These are phyloP conservation scores for Phytophthora colocasiae DNA, from an alignment of 352 stramenopile species.

Conservation along the genomic window DNA sequence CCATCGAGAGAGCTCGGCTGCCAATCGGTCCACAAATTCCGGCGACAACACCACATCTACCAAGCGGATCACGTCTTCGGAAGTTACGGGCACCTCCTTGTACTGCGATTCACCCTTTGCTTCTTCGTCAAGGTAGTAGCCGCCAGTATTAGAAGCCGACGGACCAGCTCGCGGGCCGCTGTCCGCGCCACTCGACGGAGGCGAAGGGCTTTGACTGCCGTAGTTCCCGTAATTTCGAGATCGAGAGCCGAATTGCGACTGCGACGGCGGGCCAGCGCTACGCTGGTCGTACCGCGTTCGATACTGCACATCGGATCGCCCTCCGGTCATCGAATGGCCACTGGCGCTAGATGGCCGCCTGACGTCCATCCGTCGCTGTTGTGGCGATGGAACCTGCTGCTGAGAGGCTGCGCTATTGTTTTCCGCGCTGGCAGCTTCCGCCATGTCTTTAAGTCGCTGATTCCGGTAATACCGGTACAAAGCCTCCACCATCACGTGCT, in stretches of 20 bases:
- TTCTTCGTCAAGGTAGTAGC: slow-evolving; percentile 46
- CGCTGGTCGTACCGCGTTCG: slow-evolving; percentile 37
- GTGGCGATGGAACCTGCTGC: slow-evolving; percentile 18
- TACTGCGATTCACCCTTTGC: slow-evolving; percentile 46
- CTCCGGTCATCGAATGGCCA: slow-evolving; percentile 15
- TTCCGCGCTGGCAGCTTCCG: slow-evolving; percentile 15
- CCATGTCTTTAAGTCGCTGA: slow-evolving; percentile 61
- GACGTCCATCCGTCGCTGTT: slow-evolving; percentile 22
- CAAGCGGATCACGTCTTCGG: slow-evolving; percentile 76
- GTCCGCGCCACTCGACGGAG: slow-evolving; percentile 41
- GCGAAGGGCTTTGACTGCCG: slow-evolving; percentile 39
- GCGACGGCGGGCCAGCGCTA: slow-evolving; percentile 3
- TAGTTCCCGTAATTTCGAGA: slow-evolving; percentile 38
- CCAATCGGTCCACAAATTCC: slow-evolving; percentile 74
- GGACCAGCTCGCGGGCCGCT: slow-evolving; percentile 22
- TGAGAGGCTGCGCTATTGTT: slow-evolving; percentile 6
- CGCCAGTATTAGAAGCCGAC: slow-evolving; percentile 20
- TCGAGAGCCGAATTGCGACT: slow-evolving; percentile 29
- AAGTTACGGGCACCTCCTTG: slow-evolving; percentile 72
- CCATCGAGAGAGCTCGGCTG: slow-evolving; percentile 72
- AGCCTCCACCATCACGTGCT: slow-evolving; percentile 87
- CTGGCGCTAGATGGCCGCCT: slow-evolving; percentile 18
- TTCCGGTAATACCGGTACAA: slow-evolving; percentile 82
- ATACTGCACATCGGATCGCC: slow-evolving; percentile 29
- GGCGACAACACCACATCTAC: slow-evolving; percentile 79